Conservation (phyloP, 495 filamentous ascomycete species). For the Xylaria nigripes region DNA sequence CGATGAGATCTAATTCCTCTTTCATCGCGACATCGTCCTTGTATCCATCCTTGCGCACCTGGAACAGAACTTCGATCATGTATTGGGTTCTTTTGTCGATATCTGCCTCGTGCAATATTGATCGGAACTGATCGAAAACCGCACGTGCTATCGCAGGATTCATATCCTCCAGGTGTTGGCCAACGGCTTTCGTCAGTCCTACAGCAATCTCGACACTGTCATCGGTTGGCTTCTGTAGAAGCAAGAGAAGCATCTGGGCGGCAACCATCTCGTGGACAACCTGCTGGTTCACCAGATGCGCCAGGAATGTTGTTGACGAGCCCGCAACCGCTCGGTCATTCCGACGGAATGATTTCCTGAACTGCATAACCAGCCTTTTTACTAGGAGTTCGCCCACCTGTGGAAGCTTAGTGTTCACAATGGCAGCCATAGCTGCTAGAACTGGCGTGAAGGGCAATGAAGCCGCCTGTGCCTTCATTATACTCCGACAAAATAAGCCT, state of each 20-base stretch:
- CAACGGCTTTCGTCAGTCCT: conserved; percentile 80
- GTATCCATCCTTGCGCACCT: conserved; percentile 91
- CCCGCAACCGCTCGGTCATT: conserved; percentile 95
- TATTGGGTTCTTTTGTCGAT: conserved; percentile 96
- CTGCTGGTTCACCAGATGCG: conserved; percentile 90
- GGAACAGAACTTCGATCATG: conserved; percentile 97
- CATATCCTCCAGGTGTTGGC: conserved; percentile 92
- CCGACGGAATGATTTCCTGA: conserved; percentile 89
- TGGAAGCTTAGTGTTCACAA: conserved; percentile 95
- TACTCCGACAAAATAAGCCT: conserved; percentile 85
- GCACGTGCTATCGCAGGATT: conserved; percentile 72
- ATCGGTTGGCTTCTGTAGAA: conserved; percentile 90
- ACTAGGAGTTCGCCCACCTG: conserved; percentile 87
- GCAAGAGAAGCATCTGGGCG: conserved; percentile 79
- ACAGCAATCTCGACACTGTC: conserved; percentile 98
- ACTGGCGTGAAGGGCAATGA: conserved; percentile 94
- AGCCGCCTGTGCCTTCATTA: conserved; percentile 97
- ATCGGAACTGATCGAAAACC: conserved; percentile 92
- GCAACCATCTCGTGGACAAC: conserved; percentile 89
- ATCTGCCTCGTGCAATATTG: conserved; percentile 88
- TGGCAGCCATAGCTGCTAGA: conserved; percentile 88
- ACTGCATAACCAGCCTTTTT: conserved; percentile 80
- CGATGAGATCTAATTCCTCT: conserved; percentile 89
- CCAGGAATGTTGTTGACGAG: conserved; percentile 85
- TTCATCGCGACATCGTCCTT: conserved; percentile 87